Base-by-base conservation (phyloP, 2,329 filamentous ascomycete species). In the Colletotrichum plurivorum region DNA sequence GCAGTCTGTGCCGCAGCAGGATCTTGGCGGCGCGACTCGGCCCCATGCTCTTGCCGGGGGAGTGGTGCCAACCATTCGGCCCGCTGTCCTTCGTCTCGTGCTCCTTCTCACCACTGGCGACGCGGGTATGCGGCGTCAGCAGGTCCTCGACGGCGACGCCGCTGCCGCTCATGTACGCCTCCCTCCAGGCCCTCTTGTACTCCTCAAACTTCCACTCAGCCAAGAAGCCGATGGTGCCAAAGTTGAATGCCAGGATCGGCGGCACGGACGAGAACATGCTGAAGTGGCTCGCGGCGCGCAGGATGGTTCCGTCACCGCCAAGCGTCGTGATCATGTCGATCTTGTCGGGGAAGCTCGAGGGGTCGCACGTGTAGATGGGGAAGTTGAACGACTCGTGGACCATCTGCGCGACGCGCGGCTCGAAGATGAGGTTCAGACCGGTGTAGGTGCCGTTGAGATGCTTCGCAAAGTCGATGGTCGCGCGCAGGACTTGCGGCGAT, bases 151-250 rank as follows among this genome's bases (percentile, higher is more conserved):
- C 81, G 2, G 83, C 78, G 9, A 88, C 86, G 52, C 83, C 81
- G 71, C 86, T 88, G 2, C 88, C 88, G 74, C 87, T 89, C 93
- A 97, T 97, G 82, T 97, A 98, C 61, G 96, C 94, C 77, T 98
- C 94, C 56, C 94, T 86, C 83, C 97, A 97, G 0, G 96, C 96
- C 56, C 93, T 88, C 81, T 97, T 97, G 82, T 97, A 94, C 75
- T 98, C 95, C 7, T 87, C 86, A 78, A 98, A 98, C 75, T 96
- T 97, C 95, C 95, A 99, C 80, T 98, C 95, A 16, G 95, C 95
- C 8, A 99, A 83, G 73, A 99, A 99, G 0, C 96, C 96, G 1
- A 99, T 84, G 0, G 95, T 97, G 6, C 96, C 96, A 94, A 99
- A 98, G 78, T 94, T 97, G 77, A 99, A 99, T 1, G 94, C 94